Base-by-base conservation (phyloP, 768 basidiomycete species). In the Lactarius tabidus region DNA sequence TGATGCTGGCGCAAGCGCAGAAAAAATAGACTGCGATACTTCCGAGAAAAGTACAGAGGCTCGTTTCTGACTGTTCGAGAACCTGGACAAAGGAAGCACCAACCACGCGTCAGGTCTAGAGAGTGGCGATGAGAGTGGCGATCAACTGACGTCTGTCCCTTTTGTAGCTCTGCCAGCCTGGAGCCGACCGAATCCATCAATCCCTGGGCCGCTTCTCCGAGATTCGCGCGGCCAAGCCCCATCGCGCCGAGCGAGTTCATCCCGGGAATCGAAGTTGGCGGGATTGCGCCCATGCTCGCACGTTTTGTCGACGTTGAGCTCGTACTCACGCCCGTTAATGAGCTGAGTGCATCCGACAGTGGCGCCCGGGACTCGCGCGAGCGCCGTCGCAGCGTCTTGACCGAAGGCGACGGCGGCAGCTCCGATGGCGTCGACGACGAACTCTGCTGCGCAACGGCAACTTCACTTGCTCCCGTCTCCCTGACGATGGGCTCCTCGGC, bases 41-140 rank as follows among this genome's bases (percentile, higher is more conserved):
- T 89, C 89, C 0, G 86, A 82, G 60, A 90, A 71, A 35, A 90
- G 79, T 1, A 82, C 68, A 0, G 88, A 88, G 0, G 88, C 88
- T 26, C 88, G 85, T 74, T 88, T 89, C 64, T 86, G 86, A 70
- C 77, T 80, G 69, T 85, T 88, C 20, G 84, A 77, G 70, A 90
- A 82, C n/a, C 89, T 90, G 66, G 57, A 29, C 9, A 28, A 23
- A 31, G 15, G 35, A 23, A 35, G 15, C 36, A n/a, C 56, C 39
- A 64, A 53, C 48, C 48, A 51, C 26, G 48, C 48, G 26, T 10
- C 26, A 26, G 38, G 63, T 67, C 67, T 66, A 61, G 43, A 51
- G 35, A n/a, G 20, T 20, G 8, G n/a, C 8, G 4, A 33, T 33
- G 4, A 33, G n/a, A n/a, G n/a, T n/a, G n/a, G n/a, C 35, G 23